A percentile compares a stretch with the other conserved stretches of the same genome.
Conservation (phyloP, 2,329 filamentous ascomycete genomes). For the Colletotrichum godetiae region DNA sequence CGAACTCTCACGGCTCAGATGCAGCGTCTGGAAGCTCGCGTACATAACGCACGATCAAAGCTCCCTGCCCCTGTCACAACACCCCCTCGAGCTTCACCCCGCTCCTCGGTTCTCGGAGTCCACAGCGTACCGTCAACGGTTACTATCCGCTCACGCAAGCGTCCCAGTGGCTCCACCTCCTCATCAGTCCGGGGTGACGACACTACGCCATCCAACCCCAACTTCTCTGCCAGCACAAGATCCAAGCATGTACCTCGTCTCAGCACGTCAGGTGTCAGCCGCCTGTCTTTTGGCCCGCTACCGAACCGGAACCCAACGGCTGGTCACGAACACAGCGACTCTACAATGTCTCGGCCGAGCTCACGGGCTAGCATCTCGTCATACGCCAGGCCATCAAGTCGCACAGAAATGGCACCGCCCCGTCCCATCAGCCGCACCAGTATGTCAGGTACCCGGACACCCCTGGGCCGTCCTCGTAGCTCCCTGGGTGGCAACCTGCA, state of each 20-base stretch:
- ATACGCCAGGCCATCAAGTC: constrained; percentile 64
- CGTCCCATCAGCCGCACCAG: constrained; percentile 76
- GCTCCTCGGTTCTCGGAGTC: constrained; percentile 56
- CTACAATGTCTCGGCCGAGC: constrained; percentile 73
- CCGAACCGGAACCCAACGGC: constrained; percentile 64
- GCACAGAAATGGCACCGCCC: constrained; percentile 64
- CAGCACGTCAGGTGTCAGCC: constrained; percentile 71
- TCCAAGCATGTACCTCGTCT: constrained; percentile 67
- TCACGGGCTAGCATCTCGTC: constrained; percentile 75
- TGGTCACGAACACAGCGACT: constrained; percentile 48
- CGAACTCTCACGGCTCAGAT: constrained; percentile 95
- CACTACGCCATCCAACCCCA: constrained; percentile 43
- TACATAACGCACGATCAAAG: constrained; percentile 91
- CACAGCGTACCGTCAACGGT: constrained; percentile 64
- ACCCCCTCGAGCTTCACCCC: constrained; percentile 84
- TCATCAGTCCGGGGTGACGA: constrained; percentile 63
- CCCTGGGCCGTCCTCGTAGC: constrained; percentile 76
- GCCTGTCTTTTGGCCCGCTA: constrained; percentile 72
- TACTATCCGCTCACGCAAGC: constrained; percentile 77
- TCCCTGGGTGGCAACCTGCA: constrained; percentile 66
- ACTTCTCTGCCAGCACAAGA: constrained; percentile 48
- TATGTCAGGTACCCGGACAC: constrained; percentile 69
- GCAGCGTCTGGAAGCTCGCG: constrained; percentile 93
- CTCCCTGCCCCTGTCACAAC: constrained; percentile 84
- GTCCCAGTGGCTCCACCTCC: constrained; percentile 67